A percentile compares a stretch with the other conserved stretches of the same genome.
Conservation (phyloP, 805 yeast species). For the Wickerhamiella cacticola region DNA sequence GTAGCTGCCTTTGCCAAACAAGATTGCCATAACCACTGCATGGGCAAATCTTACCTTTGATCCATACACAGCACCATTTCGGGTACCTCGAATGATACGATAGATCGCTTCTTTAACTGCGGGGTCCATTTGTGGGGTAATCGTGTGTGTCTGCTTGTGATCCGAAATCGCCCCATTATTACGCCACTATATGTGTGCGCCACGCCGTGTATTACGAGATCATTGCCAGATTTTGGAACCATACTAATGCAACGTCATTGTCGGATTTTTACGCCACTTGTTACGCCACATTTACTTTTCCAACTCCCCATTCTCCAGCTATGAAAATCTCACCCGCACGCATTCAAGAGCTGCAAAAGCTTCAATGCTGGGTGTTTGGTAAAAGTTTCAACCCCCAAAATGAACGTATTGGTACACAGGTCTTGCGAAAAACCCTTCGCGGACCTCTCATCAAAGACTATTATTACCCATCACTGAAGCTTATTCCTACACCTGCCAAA, state of each 20-base stretch:
- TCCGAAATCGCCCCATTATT: too few species aligned
- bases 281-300: background rate
- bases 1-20: constrained; percentile 42
- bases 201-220: too few species aligned
- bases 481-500: constrained; percentile 20
- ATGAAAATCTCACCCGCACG: constrained; percentile 19
- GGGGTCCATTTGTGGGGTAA: constrained; percentile 12
- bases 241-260: too few species aligned
- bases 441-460: constrained; percentile 28
- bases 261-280: too few species aligned
- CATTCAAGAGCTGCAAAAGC: constrained; percentile 23
- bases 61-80: constrained; percentile 48
- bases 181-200: too few species aligned
- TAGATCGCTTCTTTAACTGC: constrained; percentile 11
- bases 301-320: background rate
- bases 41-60: constrained; percentile 51
- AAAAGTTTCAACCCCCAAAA: constrained; percentile 27
- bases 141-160: constrained; percentile 2
- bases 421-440: constrained; percentile 26
- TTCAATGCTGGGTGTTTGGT: constrained; percentile 26
- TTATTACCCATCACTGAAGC: constrained; percentile 25
- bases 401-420: constrained; percentile 27
- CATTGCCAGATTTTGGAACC: too few species aligned
- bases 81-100: constrained; percentile 28
- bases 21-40: constrained; percentile 47